Percentiles rank a stretch among this genome's conserved stretches.
Evolutionary conservation across 306 rosid genomes (phyloP).

Genomic region (Citrullus mucosospermus): DNA sequence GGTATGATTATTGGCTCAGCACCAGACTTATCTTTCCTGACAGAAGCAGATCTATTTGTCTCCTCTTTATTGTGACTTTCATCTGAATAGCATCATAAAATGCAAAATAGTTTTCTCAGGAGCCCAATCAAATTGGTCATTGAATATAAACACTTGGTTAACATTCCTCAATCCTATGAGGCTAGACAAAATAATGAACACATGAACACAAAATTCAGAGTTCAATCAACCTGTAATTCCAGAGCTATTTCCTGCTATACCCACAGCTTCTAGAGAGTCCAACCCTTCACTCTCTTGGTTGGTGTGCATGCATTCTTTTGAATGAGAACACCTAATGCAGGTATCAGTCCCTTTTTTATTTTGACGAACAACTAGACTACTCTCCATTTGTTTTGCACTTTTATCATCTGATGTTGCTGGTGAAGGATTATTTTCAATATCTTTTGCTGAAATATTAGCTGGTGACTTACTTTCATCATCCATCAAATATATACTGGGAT

Average conservation of each 20-base stretch:
- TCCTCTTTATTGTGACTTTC: slow-evolving; percentile 31
- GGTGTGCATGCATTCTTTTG: slow-evolving; percentile 21
- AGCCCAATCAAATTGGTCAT: neutral
- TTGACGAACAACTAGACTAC: slow-evolving; percentile 14
- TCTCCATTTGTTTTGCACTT: slow-evolving; percentile 20
- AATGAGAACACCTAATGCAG: slow-evolving; percentile 17
- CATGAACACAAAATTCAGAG: slow-evolving; percentile 4
- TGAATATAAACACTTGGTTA: neutral
- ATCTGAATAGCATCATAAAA: slow-evolving; percentile 34
- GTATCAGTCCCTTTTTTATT: slow-evolving; percentile 15
- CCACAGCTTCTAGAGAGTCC: slow-evolving; percentile 29
- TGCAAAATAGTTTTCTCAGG: neutral
- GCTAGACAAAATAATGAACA: neutral
- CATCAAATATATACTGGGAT: slow-evolving; percentile 95
- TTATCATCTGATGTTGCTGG: slow-evolving; percentile 26
- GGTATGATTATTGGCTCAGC: slow-evolving; percentile 74
- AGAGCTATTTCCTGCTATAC: slow-evolving; percentile 21
- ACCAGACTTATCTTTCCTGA: slow-evolving; percentile 57
- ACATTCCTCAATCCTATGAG: neutral
- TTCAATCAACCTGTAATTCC: slow-evolving; percentile 34
- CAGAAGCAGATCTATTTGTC: slow-evolving; percentile 18
- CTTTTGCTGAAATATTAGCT: slow-evolving; percentile 22
- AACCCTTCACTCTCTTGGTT: slow-evolving; percentile 31
- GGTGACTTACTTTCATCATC: slow-evolving; percentile 65
- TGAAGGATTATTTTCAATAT: slow-evolving; percentile 27